phyloP scores from a whole-genome alignment of 148 eudicot genomes.

The Vaccinium macrocarpon region DNA sequence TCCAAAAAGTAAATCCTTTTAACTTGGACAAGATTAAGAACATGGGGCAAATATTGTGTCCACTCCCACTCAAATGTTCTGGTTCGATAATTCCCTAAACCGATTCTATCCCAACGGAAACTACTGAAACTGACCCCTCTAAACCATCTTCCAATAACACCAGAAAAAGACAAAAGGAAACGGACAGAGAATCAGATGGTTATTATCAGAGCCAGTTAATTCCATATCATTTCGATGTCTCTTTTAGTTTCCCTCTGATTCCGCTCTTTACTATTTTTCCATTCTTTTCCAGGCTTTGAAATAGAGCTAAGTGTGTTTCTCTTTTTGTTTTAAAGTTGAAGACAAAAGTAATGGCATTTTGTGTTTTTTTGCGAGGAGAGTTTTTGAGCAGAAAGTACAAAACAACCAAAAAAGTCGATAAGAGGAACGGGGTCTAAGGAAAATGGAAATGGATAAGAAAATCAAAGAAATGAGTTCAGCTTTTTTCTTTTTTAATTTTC shows the following conservation, averaged over 20 bases:
- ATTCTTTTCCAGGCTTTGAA: no score
- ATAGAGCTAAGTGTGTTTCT: no score
- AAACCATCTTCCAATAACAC: not conserved
- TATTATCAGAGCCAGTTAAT: no score
- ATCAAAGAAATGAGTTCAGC: not conserved
- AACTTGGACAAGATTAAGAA: not conserved
- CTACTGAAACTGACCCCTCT: not conserved
- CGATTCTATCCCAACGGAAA: not conserved
- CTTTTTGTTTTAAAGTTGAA: no score
- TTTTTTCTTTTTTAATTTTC: not conserved
- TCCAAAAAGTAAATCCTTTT: slow-evolving; percentile 1
- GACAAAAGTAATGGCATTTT: no score
- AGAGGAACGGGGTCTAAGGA: not conserved
- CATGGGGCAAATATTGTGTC: not conserved
- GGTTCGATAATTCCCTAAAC: not conserved
- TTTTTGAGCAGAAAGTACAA: no score
- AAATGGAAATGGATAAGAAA: not conserved
- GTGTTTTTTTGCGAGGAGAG: no score
- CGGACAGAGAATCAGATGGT: not conserved
- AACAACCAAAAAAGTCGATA: no score
- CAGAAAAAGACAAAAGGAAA: not conserved
- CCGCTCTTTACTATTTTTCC: not conserved
- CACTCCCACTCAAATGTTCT: not conserved
- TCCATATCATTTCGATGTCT: no score
- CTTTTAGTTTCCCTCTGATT: not conserved